Conservation (phyloP, 2,329 filamentous ascomycete species). For the Teratosphaeria nubilosa region DNA sequence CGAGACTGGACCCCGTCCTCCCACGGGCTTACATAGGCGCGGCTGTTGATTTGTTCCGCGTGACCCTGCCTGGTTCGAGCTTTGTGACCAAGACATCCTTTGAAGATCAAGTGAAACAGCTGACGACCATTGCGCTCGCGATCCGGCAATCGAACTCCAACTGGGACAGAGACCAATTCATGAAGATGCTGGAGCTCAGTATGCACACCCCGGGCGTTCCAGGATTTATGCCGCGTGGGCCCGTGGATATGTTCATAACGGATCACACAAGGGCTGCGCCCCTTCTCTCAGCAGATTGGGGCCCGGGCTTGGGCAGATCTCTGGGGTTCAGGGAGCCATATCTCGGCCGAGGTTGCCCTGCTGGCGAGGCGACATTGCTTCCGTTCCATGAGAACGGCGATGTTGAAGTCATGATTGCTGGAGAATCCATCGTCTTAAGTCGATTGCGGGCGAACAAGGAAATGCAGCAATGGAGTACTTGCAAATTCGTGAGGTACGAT, state of each 20-base stretch:
- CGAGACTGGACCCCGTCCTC: slow-evolving; percentile 2
- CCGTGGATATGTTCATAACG: slow-evolving; percentile 4
- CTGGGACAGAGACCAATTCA: background rate
- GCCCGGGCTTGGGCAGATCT: background rate
- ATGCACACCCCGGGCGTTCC: slow-evolving; percentile 1
- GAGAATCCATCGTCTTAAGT: slow-evolving; percentile 1
- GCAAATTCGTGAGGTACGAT: slow-evolving; percentile 2
- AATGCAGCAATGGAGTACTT: background rate
- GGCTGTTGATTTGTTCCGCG: slow-evolving; percentile 2
- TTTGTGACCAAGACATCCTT: background rate
- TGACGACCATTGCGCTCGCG: background rate
- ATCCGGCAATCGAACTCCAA: background rate
- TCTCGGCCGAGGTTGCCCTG: background rate
- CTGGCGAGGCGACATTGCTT: slow-evolving; percentile 3
- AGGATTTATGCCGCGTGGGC: slow-evolving; percentile 3
- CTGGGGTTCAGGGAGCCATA: slow-evolving; percentile 3
- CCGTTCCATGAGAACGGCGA: slow-evolving; percentile 4
- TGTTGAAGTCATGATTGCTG: slow-evolving; percentile 6
- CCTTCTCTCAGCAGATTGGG: slow-evolving; percentile 1
- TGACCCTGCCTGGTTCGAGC: background rate
- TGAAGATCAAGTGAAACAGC: background rate
- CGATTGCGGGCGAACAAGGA: background rate
- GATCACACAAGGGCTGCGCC: slow-evolving; percentile 3
- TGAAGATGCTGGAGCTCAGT: background rate
- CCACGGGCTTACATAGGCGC: slow-evolving; percentile 1